These are phyloP conservation scores for barrel medic (Medicago truncatula) DNA, from an alignment of 306 rosid genomes.

Conservation along the genomic window DNA sequence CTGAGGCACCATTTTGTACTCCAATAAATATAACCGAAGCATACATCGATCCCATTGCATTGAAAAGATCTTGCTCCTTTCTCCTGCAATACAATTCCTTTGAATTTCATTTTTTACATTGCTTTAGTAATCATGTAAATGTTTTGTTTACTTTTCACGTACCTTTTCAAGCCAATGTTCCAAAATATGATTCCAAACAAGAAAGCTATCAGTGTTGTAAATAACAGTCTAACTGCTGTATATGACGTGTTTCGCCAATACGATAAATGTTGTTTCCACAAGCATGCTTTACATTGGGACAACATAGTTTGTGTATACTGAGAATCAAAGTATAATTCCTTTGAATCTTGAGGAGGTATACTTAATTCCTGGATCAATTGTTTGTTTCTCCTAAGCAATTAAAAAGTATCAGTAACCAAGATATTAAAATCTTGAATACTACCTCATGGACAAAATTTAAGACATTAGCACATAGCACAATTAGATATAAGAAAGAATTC, in stretches of 20 bases:
- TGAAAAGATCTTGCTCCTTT: constrained; percentile 66
- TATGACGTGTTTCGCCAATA: constrained; percentile 58
- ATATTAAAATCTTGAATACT: constrained; percentile 16
- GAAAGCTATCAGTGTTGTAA: constrained; percentile 51
- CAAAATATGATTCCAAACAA: constrained; percentile 55
- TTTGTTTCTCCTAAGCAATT: constrained; percentile 51
- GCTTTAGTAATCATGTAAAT: background rate
- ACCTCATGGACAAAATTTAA: background rate
- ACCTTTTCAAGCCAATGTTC: constrained; percentile 56
- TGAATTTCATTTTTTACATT: background rate
- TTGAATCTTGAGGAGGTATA: constrained; percentile 44
- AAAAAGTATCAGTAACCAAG: constrained; percentile 24
- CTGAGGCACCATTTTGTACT: constrained; percentile 66
- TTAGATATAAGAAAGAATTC: constrained; percentile 8
- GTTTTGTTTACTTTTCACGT: constrained; percentile 7
- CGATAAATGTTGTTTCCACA: constrained; percentile 59
- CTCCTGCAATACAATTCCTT: constrained; percentile 38
- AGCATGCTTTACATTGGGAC: constrained; percentile 49
- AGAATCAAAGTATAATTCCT: constrained; percentile 46
- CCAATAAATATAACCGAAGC: constrained; percentile 72
- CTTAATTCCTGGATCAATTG: constrained; percentile 49
- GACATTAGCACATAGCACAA: background rate
- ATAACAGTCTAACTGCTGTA: constrained; percentile 54
- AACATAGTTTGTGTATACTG: constrained; percentile 46
- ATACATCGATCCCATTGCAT: constrained; percentile 88